phyloP scores from a whole-genome alignment of 495 filamentous ascomycete genomes.

The Hyaloscypha finlandica region DNA sequence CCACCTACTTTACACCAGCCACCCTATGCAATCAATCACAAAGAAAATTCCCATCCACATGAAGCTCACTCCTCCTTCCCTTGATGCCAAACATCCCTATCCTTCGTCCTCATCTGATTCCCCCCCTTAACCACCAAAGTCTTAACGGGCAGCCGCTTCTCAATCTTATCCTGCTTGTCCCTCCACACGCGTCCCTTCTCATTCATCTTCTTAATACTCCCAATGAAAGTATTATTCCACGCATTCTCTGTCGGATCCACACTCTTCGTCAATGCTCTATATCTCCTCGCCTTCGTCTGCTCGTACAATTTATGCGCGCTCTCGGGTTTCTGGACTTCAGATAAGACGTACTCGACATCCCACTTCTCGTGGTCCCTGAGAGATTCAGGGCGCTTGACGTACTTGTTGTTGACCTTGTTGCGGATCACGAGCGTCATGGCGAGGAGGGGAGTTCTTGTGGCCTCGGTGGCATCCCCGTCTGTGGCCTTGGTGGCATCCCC shows the following conservation, averaged over 20 bases:
- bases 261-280: constrained; percentile 40
- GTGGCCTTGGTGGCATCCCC: too few species aligned
- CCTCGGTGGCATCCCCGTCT: background rate
- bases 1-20: background rate
- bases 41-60: background rate
- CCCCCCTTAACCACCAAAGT: constrained; percentile 13
- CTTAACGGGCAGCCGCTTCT: constrained; percentile 34
- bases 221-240: constrained; percentile 41
- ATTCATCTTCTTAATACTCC: constrained; percentile 44
- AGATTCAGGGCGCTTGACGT: constrained; percentile 59
- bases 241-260: constrained; percentile 36
- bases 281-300: constrained; percentile 51
- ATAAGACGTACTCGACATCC: constrained; percentile 74
- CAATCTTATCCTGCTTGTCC: constrained; percentile 47
- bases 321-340: constrained; percentile 46
- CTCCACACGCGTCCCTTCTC: constrained; percentile 50
- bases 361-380: constrained; percentile 60
- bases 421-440: constrained; percentile 69
- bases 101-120: background rate
- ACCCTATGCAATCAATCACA: background rate
- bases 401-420: constrained; percentile 70
- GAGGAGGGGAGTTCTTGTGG: constrained; percentile 45
- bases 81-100: background rate
- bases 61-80: background rate
- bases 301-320: constrained; percentile 52